These are phyloP conservation scores for Rhazya stricta DNA, from an alignment of 257 asterid genomes.

Conservation along the genomic window DNA sequence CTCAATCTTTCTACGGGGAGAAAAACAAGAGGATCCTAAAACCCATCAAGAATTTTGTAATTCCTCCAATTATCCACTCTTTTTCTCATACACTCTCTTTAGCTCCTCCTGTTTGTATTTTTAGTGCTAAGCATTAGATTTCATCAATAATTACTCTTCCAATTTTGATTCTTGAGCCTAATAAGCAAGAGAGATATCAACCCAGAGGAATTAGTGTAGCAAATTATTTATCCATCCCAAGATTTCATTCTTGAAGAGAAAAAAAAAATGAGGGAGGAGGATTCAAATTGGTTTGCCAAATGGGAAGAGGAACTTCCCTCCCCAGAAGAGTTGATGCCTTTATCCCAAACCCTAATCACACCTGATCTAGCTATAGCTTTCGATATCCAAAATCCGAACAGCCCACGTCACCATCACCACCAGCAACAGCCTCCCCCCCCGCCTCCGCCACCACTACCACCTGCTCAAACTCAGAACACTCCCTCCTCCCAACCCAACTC, in stretches of 20 bases:
- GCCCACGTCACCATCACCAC: constrained; percentile 30
- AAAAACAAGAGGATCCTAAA: neutral
- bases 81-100: neutral
- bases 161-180: neutral
- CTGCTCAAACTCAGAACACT: constrained; percentile 17
- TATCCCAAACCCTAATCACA: constrained; percentile 69
- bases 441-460: constrained; percentile 1
- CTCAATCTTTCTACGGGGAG: constrained; percentile 21
- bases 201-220: neutral
- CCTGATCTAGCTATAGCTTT: constrained; percentile 73
- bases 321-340: constrained; percentile 73
- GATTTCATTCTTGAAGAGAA: neutral
- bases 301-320: constrained; percentile 85
- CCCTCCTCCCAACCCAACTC: constrained; percentile 47
- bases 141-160: neutral
- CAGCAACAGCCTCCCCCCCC: constrained; percentile 18
- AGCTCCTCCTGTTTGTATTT: constrained; percentile 3
- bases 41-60: neutral
- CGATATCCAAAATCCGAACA: constrained; percentile 47
- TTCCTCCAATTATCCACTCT: neutral
- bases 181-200: constrained; percentile 9
- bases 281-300: constrained; percentile 72
- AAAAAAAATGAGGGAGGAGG: constrained; percentile 65
- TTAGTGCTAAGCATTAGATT: neutral
- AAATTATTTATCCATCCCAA: constrained; percentile 7